A percentile compares a stretch with the other conserved stretches of the same genome.
These are phyloP conservation scores for Penicillium sp. DNA, from an alignment of 2,329 filamentous ascomycete species.

Conservation along the genomic window DNA sequence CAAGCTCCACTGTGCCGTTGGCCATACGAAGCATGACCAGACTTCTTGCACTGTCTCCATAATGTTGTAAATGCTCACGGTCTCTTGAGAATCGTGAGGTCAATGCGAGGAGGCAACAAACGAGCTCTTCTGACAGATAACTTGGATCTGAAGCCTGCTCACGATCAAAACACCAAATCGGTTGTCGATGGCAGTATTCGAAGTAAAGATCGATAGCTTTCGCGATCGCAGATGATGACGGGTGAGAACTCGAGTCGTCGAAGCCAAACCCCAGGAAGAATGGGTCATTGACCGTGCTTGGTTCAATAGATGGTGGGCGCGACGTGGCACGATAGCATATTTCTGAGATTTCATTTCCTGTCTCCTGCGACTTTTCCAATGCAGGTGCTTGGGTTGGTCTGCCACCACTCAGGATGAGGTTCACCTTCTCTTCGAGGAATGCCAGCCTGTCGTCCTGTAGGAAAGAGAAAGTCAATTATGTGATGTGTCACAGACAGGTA, in stretches of 20 bases:
- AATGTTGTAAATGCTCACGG: constrained; percentile 22
- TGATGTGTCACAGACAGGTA: not conserved
- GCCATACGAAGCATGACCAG: constrained; percentile 44
- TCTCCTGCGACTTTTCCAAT: constrained; percentile 15
- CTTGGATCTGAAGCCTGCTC: constrained; percentile 26
- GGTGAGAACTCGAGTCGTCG: constrained; percentile 20
- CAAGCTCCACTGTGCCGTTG: constrained; percentile 43
- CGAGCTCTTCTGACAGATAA: constrained; percentile 26
- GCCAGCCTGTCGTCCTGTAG: constrained; percentile 45
- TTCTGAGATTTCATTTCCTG: constrained; percentile 8
- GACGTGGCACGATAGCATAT: constrained; percentile 13
- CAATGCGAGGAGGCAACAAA: constrained; percentile 29
- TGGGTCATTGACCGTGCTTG: constrained; percentile 14
- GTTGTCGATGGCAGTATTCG: constrained; percentile 32
- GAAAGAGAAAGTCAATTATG: constrained; percentile 1
- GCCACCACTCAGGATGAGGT: constrained; percentile 43
- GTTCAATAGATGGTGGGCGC: constrained; percentile 15
- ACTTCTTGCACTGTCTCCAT: constrained; percentile 34
- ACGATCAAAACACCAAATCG: constrained; percentile 32
- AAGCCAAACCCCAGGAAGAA: constrained; percentile 19
- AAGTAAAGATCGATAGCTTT: constrained; percentile 30
- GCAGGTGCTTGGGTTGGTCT: constrained; percentile 8
- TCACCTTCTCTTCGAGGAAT: constrained; percentile 46
- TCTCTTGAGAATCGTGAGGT: constrained; percentile 27
- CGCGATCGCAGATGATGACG: constrained; percentile 17